These are phyloP conservation scores for Xylariales sp. DNA, from an alignment of 2,329 filamentous ascomycete species.

Conservation along the genomic window DNA sequence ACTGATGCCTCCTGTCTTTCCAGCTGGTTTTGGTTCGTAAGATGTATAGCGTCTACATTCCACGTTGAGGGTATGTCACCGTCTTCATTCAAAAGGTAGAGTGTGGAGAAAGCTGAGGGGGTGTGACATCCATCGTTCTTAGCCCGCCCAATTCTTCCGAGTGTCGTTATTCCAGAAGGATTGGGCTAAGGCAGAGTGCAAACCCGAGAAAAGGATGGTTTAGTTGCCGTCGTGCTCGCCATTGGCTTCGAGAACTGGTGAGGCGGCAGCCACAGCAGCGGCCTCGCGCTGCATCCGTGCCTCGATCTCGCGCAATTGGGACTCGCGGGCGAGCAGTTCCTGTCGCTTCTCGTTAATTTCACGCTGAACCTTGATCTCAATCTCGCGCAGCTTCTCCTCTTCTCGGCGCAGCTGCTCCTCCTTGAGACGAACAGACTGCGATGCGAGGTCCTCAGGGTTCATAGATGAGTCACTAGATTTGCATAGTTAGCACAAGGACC, in stretches of 20 bases:
- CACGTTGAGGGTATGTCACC: too few species aligned
- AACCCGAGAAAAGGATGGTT: too few species aligned
- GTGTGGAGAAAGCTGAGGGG: too few species aligned
- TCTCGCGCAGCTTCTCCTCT: constrained; percentile 99
- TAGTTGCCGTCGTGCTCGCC: constrained; percentile 51
- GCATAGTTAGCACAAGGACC: constrained; percentile 24
- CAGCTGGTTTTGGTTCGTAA: too few species aligned
- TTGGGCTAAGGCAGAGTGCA: too few species aligned
- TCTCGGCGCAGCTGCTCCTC: constrained; percentile 98
- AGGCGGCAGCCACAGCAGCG: constrained; percentile 43
- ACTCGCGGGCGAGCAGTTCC: constrained; percentile 94
- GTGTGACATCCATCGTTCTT: constrained; percentile 26
- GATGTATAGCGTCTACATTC: too few species aligned
- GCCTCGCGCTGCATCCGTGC: constrained; percentile 91
- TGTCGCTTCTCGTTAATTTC: constrained; percentile 99
- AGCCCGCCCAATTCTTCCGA: constrained; percentile 19
- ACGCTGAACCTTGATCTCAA: constrained; percentile 98
- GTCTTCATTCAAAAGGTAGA: too few species aligned
- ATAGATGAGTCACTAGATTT: constrained; percentile 73
- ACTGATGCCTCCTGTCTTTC: too few species aligned
- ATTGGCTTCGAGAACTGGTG: constrained; percentile 43
- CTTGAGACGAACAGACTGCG: constrained; percentile 97
- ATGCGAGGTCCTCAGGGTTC: constrained; percentile 96
- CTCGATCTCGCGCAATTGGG: constrained; percentile 97
- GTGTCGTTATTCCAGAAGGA: constrained; percentile 18